Percentiles rank a stretch among this genome's conserved stretches.
Conservation (phyloP, 1,284 basidiomycete species). For the Cryptococcus jaspeensis region DNA sequence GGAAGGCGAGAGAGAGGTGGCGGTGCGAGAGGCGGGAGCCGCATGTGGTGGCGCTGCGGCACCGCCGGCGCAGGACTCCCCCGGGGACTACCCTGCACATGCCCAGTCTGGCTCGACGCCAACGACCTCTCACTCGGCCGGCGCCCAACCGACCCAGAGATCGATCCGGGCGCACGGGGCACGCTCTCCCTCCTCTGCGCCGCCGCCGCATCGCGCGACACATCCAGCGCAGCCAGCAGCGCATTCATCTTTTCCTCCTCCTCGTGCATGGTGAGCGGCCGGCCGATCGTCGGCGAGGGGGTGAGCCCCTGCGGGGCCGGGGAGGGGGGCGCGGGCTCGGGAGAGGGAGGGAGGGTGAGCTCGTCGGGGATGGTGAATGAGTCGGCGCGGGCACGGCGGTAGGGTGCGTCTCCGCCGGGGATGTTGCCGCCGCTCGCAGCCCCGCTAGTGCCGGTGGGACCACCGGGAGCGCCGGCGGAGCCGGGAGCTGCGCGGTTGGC, state of each 20-base stretch:
- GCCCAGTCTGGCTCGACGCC: background rate
- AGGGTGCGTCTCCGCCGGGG: conserved; percentile 11
- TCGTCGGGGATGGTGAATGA: conserved; percentile 21
- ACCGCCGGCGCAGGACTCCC: background rate
- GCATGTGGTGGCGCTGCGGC: background rate
- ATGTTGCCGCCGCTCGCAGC: background rate
- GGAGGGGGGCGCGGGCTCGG: background rate
- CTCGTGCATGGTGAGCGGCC: background rate
- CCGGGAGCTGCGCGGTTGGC: conserved; percentile 1
- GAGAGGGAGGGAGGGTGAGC: background rate
- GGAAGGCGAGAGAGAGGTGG: conserved; percentile 1
- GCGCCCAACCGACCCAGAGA: background rate
- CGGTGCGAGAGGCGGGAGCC: background rate
- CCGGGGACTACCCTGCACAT: no score
- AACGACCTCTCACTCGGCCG: background rate
- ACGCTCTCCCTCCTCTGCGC: background rate
- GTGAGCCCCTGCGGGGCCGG: background rate
- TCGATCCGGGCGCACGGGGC: background rate
- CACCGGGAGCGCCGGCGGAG: background rate
- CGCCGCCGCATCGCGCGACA: conserved; percentile 9
- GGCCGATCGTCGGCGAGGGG: no score
- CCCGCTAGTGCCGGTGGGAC: conserved; percentile 4
- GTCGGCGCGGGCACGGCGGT: conserved; percentile 25
- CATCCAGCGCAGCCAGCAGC: conserved; percentile 20
- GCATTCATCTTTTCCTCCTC: conserved; percentile 12